Base-by-base conservation (phyloP, 2,329 filamentous ascomycete genomes). In the Penicillium sp. region DNA sequence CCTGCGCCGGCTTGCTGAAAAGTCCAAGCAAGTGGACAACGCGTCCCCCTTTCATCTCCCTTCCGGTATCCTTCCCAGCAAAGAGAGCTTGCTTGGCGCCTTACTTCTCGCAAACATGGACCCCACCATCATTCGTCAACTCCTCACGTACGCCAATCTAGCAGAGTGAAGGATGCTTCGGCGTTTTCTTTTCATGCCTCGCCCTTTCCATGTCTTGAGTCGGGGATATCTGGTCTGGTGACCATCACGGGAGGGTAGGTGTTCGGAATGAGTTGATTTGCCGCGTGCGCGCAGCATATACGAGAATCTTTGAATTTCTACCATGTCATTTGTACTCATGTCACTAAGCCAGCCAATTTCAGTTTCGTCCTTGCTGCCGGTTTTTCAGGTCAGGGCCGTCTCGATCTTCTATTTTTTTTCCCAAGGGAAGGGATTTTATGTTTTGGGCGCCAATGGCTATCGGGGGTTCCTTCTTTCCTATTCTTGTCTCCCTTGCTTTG, bases 1-100 rank as follows among this genome's bases (percentile, higher is more conserved):
- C 56, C 76, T 94, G n/a, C 84, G 85, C 64, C 84, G 85, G 61
- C 75, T 94, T 26, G 84, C 85, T 2, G 89, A 93, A 71, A 92
- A 91, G 76, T 79, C 80, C 14, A 80, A 79, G 55, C 77, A 85
- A 82, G 37, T 81, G 75, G 70, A 88, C 85, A 73, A 84, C 80
- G 74, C 81, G 11, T 73, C 72, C 6, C 78, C 77, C 8, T 79
- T 73, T 35, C 70, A 81, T 37, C 79, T 90, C 59, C 87, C 89
- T 6, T 80, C 84, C 1, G 83, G 84, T 52, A 83, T 88, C 11
- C 75, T 93, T 52, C 90, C 90, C 2, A 84, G 85, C 28, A 86
- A 85, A 62, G 88, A 92, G 61, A 86, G 82, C 63, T 78, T 94
- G 40, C 82, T 93, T 43, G 84, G 86, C 16, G 87, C 88, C 19